Conservation (phyloP, 768 basidiomycete species). For the Tylopilus vinaceipallidus region DNA sequence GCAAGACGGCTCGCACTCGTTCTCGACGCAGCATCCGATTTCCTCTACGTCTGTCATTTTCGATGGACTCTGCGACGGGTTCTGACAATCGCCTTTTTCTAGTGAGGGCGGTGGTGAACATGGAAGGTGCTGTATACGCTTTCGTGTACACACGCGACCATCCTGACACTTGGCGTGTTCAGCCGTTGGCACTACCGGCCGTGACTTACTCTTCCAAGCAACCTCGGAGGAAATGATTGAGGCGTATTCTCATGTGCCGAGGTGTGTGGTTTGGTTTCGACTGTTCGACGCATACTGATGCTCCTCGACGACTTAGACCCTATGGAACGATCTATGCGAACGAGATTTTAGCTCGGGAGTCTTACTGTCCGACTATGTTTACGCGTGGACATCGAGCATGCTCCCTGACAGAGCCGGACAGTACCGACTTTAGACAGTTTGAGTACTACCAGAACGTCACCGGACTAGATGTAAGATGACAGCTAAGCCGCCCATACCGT, state of each 20-base stretch:
- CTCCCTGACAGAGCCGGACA: constrained; percentile 28
- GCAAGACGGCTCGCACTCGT: constrained; percentile 93
- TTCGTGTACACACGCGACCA: background rate
- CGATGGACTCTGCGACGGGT: background rate
- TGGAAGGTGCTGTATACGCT: constrained; percentile 60
- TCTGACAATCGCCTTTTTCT: background rate
- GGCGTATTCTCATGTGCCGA: constrained; percentile 82
- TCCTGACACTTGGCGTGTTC: constrained; percentile 5
- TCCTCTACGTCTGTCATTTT: constrained; percentile 56
- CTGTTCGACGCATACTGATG: no score
- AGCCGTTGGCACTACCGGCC: constrained; percentile 87
- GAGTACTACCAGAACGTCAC: constrained; percentile 87
- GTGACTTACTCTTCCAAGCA: constrained; percentile 92
- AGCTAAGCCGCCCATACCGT: background rate
- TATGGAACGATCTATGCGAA: constrained; percentile 88
- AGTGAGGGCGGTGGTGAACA: constrained; percentile 87
- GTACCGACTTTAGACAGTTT: constrained; percentile 96
- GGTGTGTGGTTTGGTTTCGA: no score
- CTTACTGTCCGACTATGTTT: constrained; percentile 80
- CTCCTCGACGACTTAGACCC: constrained; percentile 46
- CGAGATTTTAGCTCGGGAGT: constrained; percentile 92
- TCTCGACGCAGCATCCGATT: constrained; percentile 82
- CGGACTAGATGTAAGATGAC: constrained; percentile 73
- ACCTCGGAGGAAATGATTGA: constrained; percentile 94
- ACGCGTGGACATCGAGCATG: background rate